phyloP scores from a whole-genome alignment of 768 basidiomycete species.

The Hygrophoropsis aurantiaca region DNA sequence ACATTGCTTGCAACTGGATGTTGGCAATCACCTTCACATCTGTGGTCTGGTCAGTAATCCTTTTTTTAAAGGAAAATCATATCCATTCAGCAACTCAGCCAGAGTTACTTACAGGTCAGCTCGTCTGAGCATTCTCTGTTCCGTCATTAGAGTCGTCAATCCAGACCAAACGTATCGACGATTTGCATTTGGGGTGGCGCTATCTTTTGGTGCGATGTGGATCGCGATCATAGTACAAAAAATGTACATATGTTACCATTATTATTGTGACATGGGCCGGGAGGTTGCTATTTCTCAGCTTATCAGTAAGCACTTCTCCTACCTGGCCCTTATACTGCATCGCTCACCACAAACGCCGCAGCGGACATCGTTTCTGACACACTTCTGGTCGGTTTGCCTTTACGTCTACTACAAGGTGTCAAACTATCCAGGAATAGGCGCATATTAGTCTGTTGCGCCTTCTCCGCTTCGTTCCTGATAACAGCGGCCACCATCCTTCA shows the following conservation, averaged over 20 bases:
- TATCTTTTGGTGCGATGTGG: constrained; percentile 24
- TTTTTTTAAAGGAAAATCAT: too few relatives aligned
- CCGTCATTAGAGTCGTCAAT: constrained; percentile 16
- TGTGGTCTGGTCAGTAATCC: constrained; percentile 18
- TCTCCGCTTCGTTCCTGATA: constrained; percentile 18
- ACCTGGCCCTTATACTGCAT: not conserved
- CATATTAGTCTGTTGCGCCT: constrained; percentile 16
- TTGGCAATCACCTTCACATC: constrained; percentile 10
- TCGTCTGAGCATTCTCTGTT: constrained; percentile 23
- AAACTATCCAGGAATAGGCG: constrained; percentile 10
- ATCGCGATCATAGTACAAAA: constrained; percentile 15
- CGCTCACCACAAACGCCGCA: constrained; percentile 1
- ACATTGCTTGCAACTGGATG: constrained; percentile 9
- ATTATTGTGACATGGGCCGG: constrained; percentile 1
- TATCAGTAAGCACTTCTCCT: constrained; percentile 16
- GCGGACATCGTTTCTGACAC: constrained; percentile 20
- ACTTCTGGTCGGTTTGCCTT: constrained; percentile 14
- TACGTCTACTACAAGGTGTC: constrained; percentile 9
- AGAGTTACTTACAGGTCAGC: constrained; percentile 16
- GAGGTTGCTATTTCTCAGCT: constrained; percentile 18
- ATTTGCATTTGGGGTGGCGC: constrained; percentile 5
- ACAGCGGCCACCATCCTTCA: constrained; percentile 18
- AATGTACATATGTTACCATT: constrained; percentile 3
- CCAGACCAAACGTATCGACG: constrained; percentile 9
- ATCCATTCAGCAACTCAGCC: not conserved